Base-by-base conservation (phyloP, 805 yeast species). In the Ogataea populi-albae region DNA sequence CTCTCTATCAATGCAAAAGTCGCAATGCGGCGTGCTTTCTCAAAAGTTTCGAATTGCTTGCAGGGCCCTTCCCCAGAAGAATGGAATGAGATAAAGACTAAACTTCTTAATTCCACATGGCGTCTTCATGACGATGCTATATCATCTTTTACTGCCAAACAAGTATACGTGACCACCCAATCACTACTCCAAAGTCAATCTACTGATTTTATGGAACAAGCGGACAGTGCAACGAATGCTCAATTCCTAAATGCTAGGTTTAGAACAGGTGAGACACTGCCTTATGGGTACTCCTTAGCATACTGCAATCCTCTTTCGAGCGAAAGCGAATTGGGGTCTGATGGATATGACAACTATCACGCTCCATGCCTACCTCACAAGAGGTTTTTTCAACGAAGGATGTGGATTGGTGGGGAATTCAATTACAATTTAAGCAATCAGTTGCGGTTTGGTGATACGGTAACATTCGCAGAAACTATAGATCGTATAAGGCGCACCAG, bases 321-420 rank as follows among this genome's bases (percentile, higher is more conserved):
- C 24, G 80, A 73, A 35, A 30, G 45, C 1, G 58, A 59, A 3
- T 53, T 86, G 14, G 79, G 82, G 2, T 31, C 47, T 2, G 97
- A 88, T 57, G 96, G 96, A 1, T 88, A 86, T 59, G 94, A 84
- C 45, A 69, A 79, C 30, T 76, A 82, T 47, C 93, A 84, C 40
- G 77, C 88, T 1, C 95, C 94, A 0, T 50, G 58, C 1, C 39
- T 45, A 3, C 41, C 37, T 1, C 21, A 32, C 4, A 32, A 23
- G 4, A 47, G 56, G 20, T 59, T 61, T 15, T 82, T 71, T 49
- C 61, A 57, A 21, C 61, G 91, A 41, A 65, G 96, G 17, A 70
- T 89, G 75, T 88, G 96, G 96, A 78, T 73, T 0, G 75, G 80
- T 21, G 96, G 96, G 2, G 58, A 68, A 16, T 62, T 88, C 22